Evolutionary conservation across 2,329 filamentous ascomycete genomes (phyloP), one percentile per base, ranked within the genome.

Genomic region (Teratosphaeria viscida): DNA sequence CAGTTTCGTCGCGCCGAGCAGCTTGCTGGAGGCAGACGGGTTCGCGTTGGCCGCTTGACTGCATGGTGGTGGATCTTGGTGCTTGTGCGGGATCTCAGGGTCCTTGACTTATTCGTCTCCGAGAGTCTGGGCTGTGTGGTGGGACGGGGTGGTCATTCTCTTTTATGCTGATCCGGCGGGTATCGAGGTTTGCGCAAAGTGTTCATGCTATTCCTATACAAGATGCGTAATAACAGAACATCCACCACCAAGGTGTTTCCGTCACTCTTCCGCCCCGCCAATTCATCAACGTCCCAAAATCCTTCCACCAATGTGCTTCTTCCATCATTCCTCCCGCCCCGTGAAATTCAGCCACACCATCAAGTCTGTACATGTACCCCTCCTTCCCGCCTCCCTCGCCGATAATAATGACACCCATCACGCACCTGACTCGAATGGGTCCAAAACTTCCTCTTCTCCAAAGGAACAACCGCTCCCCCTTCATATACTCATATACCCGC

Each of bases 41-140:
- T 71, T 71, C 56, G 69, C 71, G 69, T 61, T 73, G n/a, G 67
- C 64, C 23, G 66, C 59, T 66, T 72, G 69, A 71, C 64, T 66
- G 59, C 57, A 66, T 66, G 67, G 61, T 26, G 43, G 61, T 49
- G n/a, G 19, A n/a, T 49, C n/a, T 49, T 23, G 43, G n/a, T 49
- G n/a, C 23, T 23, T 7, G 43, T 49, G 29, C 23, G 26, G 56
- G 37, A 23, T 26, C 19, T 60, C 3, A 35, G 47, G 16, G 52
- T 23, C 27, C 32, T 10, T 29, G 6, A 5, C 5, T 54, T 52
- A 57, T 59, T 10, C 54, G 58, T 29, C 90, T 95, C 71, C 88
- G 90, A 53, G 76, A 95, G 10, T 79, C 78, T 62, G 89, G 23
- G 23, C 90, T 0, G 78, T n/a, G n/a, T 49, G 2, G n/a, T 23